Evolutionary conservation across 2,329 filamentous ascomycete species (phyloP).

Genomic region (Bretziella fagacearum): DNA sequence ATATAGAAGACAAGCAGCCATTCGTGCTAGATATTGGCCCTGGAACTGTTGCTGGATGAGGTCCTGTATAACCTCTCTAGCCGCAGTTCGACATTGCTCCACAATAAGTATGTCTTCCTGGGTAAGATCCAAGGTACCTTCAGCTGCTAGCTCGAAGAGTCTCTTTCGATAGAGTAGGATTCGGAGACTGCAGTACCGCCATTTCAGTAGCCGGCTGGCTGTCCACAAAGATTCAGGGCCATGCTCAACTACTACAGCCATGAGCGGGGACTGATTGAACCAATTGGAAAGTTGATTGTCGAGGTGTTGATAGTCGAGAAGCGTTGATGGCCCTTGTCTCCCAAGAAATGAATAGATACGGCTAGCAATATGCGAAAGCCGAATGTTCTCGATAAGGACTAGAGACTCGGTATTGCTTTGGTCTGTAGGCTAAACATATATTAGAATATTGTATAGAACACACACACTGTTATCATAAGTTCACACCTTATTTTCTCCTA

Average conservation of each 20-base stretch:
- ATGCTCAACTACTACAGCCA: constrained; percentile 45
- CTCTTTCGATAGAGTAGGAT: constrained; percentile 61
- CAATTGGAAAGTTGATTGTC: constrained; percentile 54
- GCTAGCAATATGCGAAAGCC: constrained; percentile 64
- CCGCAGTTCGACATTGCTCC: constrained; percentile 50
- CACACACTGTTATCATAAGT: too few relatives aligned
- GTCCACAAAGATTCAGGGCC: constrained; percentile 55
- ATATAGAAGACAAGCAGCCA: constrained; percentile 62
- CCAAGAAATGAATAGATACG: constrained; percentile 50
- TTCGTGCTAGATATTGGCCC: constrained; percentile 66
- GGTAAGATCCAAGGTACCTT: constrained; percentile 23
- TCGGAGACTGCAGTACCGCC: constrained; percentile 63
- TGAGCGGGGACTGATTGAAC: constrained; percentile 53
- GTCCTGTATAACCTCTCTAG: constrained; percentile 59
- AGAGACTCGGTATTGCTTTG: background rate
- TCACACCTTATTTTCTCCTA: constrained; percentile 1
- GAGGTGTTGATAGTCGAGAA: constrained; percentile 48
- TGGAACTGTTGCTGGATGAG: constrained; percentile 41
- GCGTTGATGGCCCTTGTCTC: constrained; percentile 36
- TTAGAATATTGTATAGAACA: too few relatives aligned
- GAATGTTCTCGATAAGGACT: constrained; percentile 42
- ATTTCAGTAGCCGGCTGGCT: constrained; percentile 60
- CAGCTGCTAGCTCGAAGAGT: constrained; percentile 45
- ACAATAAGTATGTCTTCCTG: constrained; percentile 52
- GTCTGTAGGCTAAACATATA: background rate